Base-by-base conservation (phyloP, 2,329 filamentous ascomycete species). In the Ascosphaera apis region DNA sequence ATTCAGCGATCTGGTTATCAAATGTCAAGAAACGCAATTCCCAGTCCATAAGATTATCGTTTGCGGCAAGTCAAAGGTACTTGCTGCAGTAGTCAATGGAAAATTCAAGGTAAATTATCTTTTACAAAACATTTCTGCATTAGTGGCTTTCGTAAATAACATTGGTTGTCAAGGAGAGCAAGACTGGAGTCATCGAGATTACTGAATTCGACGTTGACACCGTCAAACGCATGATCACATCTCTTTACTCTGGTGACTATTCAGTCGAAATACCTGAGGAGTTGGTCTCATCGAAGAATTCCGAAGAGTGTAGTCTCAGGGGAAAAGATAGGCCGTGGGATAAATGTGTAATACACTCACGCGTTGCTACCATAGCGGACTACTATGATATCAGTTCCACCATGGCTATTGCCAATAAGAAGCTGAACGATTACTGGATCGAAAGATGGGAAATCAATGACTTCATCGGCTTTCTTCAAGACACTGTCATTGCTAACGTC, bases 91-190 rank as follows among this genome's bases (percentile, higher is more conserved):
- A 15, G 37, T 44, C 32, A 40, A 40, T 30, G 38, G 39, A 38
- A 41, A 25, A 35, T 52, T 39, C 47, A 44, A 42, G 47, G 48
- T 40, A 48, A 34, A 13, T 52, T 31, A n/a, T 12, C 19, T 9
- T 21, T n/a, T n/a, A n/a, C n/a, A n/a, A n/a, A n/a, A 9, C 19
- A 21, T 4, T 21, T 21, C 19, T 21, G 4, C 9, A 21, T 21
- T 21, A 9, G 4, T 21, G 19, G 19, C 9, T 4, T 21, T 4
- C 19, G n/a, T 21, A 4, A 21, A 4, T 21, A 9, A 21, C 19
- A 21, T 4, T 4, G 4, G 19, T 9, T 21, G 19, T 4, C 4
- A 34, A 41, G 40, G 40, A 41, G 33, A 17, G 32, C 9, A 13
- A 12, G 5, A 19, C 27, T 3, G 36, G 36, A 17, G 19, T 37